Evolutionary conservation across 768 basidiomycete species (phyloP), one percentile per base, ranked within the genome.

Genomic region (Tubosaeta sp.): DNA sequence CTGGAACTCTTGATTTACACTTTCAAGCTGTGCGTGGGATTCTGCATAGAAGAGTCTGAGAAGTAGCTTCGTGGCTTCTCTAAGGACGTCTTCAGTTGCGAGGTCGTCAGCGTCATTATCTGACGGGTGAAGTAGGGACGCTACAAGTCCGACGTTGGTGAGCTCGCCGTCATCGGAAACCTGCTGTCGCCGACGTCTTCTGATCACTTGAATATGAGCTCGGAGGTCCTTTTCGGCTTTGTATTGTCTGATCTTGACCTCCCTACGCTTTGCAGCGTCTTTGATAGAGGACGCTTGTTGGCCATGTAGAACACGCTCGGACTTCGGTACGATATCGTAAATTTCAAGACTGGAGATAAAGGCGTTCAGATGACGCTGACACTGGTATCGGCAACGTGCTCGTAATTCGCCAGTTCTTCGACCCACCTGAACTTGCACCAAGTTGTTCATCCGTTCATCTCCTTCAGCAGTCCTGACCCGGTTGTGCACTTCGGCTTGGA

Each of bases 231-330:
- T 95, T 70, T 95, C 93, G 51, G 82, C 80, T 68, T 86, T 84
- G 68, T 83, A 97, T 65, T 95, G 94, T 55, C 82, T 84, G 57
- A 99, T 97, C 74, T 97, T 99, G 32, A 85, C 67, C 58, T 95
- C 93, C 59, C 97, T 74, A 51, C 87, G 77, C 63, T 78, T 81
- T 1, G 82, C 79, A 17, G 85, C 79, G 66, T 97, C 88, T 10
- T 62, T 68, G 45, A 84, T 68, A n/a, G 72, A 60, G 9, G 75
- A 74, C 10, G 77, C 57, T 48, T 74, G 76, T 43, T 75, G 76
- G 41, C 70, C 72, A 58, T 84, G 79, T 11, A 91, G 63, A 12
- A 67, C 69, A 43, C 78, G 78, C 59, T 91, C 86, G 3, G 76
- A 73, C 31, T 79, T 75, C 0, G 85, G 76, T 9, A 91, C 71